Evolutionary conservation across 306 rosid genomes (phyloP), one percentile per base, ranked within the genome.

Genomic region (Carpinus viminea): DNA sequence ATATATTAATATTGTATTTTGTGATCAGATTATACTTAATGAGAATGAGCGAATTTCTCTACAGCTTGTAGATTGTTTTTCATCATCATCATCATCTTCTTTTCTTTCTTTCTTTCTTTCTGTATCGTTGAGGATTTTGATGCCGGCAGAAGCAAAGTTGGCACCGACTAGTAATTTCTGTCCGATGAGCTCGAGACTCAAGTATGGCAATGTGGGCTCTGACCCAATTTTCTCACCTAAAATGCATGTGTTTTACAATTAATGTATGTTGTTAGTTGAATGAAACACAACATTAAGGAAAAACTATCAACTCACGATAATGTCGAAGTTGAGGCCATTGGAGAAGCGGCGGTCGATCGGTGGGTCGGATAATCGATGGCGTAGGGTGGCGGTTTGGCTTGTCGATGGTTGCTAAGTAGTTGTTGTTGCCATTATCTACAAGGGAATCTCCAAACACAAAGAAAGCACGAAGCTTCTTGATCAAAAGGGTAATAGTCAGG

Each of bases 141-240:
- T 75, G 17, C 92, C 92, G 0, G 93, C 93, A 3, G 92, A 91
- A 60, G 93, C 96, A 73, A 91, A 89, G 84, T 91, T 91, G 48
- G 93, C 96, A 3, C 96, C 93, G 21, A 77, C 74, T 16, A 91
- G 80, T 12, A 91, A 83, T 45, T 55, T 88, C 5, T 86, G 43
- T 54, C 91, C 96, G 0, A 5, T 85, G 7, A 91, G 77, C 36
- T 79, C 12, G 9, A 85, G 87, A 52, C 82, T 91, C 84, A 89
- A 72, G 75, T 89, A 89, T 15, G 93, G 93, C 73, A 91, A 80
- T 12, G 87, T 70, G 52, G 83, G 79, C 54, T 85, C 88, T 8
- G 85, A 72, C 52, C 93, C 92, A 7, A 91, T 79, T 48, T 66
- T 61, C 73, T 85, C 85, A 78, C 90, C 93, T 87, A 28, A 52